These are phyloP conservation scores for Diaporthe longicolla DNA, from an alignment of 2,329 filamentous ascomycete genomes.

Conservation along the genomic window DNA sequence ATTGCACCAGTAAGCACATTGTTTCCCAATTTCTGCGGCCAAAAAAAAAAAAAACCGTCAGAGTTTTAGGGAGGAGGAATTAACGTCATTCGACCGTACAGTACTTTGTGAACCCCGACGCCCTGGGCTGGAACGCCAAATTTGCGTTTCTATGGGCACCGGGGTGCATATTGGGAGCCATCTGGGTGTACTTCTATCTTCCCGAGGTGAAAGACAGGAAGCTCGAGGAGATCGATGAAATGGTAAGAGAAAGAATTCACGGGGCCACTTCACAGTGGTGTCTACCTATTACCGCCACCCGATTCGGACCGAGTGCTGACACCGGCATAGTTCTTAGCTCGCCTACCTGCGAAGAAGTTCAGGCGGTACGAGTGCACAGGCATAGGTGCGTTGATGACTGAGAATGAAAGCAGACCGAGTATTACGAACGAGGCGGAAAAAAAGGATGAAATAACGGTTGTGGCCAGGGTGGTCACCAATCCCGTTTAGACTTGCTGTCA, in stretches of 20 bases:
- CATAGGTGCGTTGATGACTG: neutral
- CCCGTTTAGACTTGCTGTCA: neutral
- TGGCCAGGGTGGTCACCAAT: neutral
- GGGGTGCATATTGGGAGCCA: neutral
- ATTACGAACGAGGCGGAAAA: neutral
- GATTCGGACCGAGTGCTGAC: slow-evolving; percentile 40
- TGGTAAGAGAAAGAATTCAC: slow-evolving; percentile 54
- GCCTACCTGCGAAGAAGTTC: slow-evolving; percentile 60
- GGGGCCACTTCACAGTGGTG: neutral
- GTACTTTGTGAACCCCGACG: slow-evolving; percentile 20
- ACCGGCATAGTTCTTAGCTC: slow-evolving; percentile 43
- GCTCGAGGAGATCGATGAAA: slow-evolving; percentile 78
- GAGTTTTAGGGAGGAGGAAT: neutral
- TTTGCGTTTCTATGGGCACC: slow-evolving; percentile 4
- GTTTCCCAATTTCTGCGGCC: neutral
- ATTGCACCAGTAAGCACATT: slow-evolving; percentile 7
- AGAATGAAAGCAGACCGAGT: neutral
- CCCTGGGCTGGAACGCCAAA: slow-evolving; percentile 3
- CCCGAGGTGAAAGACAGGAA: slow-evolving; percentile 78
- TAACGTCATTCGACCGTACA: neutral
- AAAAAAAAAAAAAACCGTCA: no score
- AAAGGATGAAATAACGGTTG: slow-evolving; percentile 17
- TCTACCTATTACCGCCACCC: neutral
- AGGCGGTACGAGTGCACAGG: slow-evolving; percentile 52
- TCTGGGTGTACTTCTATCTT: slow-evolving; percentile 69